Evolutionary conservation across 2,329 filamentous ascomycete species (phyloP).

Genomic region (Uncinocarpus reesii): DNA sequence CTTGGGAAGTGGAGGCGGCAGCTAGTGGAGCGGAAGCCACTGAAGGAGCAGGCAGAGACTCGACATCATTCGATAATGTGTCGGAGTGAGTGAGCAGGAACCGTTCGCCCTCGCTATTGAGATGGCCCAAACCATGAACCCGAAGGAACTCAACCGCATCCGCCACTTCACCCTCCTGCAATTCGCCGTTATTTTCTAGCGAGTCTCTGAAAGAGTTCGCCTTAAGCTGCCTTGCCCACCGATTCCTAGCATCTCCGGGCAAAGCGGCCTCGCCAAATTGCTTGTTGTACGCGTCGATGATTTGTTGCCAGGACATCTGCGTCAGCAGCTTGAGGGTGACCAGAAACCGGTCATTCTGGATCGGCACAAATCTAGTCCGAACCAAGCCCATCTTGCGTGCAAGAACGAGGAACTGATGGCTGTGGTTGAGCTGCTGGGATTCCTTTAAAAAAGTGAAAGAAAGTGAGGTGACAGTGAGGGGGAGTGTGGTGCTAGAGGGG

Average conservation of each 20-base stretch:
- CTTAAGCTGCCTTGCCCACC: conserved; percentile 4
- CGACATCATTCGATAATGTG: too few relatives aligned
- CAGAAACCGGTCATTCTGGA: not conserved
- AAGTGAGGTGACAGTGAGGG: not conserved
- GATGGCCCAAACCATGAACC: too few relatives aligned
- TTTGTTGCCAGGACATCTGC: not conserved
- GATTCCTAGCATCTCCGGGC: conserved; percentile 2
- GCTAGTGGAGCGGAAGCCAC: too few relatives aligned
- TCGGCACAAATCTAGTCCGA: not conserved
- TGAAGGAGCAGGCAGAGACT: too few relatives aligned
- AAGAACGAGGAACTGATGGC: not conserved
- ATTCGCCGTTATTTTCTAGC: not conserved
- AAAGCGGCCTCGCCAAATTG: not conserved
- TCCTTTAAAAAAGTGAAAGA: too few relatives aligned
- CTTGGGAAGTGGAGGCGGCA: too few relatives aligned
- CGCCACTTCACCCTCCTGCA: too few relatives aligned
- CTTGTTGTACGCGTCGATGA: not conserved
- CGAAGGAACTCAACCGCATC: too few relatives aligned
- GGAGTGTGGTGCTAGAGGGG: not conserved
- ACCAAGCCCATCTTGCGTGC: not conserved
- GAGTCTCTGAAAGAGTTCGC: not conserved
- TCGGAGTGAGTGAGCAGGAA: too few relatives aligned
- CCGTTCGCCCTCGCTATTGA: too few relatives aligned
- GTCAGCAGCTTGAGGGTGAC: conserved; percentile 9
- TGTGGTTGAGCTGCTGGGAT: not conserved